phyloP scores from a whole-genome alignment of 208 protist species.

The Wallacemonas sp. region DNA sequence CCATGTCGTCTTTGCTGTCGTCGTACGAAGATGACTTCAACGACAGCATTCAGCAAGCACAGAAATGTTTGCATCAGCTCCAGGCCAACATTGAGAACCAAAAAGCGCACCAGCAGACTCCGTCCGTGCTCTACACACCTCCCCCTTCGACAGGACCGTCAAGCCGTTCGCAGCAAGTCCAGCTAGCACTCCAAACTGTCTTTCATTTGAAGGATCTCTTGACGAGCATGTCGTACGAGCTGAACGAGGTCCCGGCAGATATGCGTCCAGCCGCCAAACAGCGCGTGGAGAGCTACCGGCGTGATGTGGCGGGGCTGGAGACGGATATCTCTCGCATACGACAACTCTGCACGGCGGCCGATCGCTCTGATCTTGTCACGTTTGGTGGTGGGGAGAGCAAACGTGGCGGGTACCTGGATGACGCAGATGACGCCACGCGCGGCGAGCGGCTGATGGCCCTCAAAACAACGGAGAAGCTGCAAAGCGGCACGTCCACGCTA shows the following conservation, averaged over 20 bases:
- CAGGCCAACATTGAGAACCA: slow-evolving; percentile 31
- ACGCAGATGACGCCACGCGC: slow-evolving; percentile 43
- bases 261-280: slow-evolving; percentile 29
- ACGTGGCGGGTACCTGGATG: slow-evolving; percentile 19
- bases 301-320: slow-evolving; percentile 33
- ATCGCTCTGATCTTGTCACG: slow-evolving; percentile 49
- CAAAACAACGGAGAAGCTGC: slow-evolving; percentile 56
- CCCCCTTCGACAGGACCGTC: slow-evolving; percentile 44
- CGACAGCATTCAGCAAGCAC: slow-evolving; percentile 34
- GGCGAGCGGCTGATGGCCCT: slow-evolving; percentile 41
- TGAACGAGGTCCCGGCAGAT: slow-evolving; percentile 34
- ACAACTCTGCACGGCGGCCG: slow-evolving; percentile 43
- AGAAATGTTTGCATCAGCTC: slow-evolving; percentile 25
- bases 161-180: slow-evolving; percentile 48
- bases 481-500: slow-evolving; percentile 54
- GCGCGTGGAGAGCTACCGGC: slow-evolving; percentile 42
- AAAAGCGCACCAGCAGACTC: slow-evolving; percentile 22
- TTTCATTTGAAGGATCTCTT: slow-evolving; percentile 56
- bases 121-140: slow-evolving; percentile 36
- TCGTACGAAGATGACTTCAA: slow-evolving; percentile 74
- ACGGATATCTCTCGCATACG: slow-evolving; percentile 35
- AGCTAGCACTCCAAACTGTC: slow-evolving; percentile 40
- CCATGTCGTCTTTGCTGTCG: slow-evolving; percentile 56
- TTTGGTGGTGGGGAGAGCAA: slow-evolving; percentile 22
- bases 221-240: slow-evolving; percentile 75